Base-by-base conservation (phyloP, 768 basidiomycete species). In the Filobasidium floriforme region DNA sequence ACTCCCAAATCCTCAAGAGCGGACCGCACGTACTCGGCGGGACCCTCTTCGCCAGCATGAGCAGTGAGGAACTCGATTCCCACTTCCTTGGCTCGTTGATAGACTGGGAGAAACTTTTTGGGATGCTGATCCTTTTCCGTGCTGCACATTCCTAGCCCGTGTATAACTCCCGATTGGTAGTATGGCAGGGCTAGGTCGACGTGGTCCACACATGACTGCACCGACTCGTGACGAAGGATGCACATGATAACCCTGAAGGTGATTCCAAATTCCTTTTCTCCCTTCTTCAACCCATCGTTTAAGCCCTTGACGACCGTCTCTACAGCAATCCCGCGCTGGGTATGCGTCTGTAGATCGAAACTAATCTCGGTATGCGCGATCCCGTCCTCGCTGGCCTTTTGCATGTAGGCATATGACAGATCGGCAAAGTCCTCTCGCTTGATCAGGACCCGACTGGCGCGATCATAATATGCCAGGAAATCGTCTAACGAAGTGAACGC, bases 31-130 rank as follows among this genome's bases (percentile, higher is more conserved):
- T 62, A 73, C 0, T 44, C 46, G 14, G 72, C 69, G 1, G 72
- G 72, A 0, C 72, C 72, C 32, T 70, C 69, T 52, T 73, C 72
- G n/a, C 72, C 72, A 7, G 63, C 61, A 61, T 73, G 72, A 44
- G 69, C 69, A 14, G 72, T 73, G 22, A 71, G 46, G 26, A 60
- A 51, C 19, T 66, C 60, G 28, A 71, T 66, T 6, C 63, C 62
- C 29, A 70, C 41, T 3, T 65, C 54, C 43, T 63, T 67, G 1
- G 70, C 72, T 26, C 59, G 52, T 15, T 46, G 37, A 49, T 71
- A 73, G 15, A 70, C 65, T 0, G 60, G 46, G 0, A 63, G 41
- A 29, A 70, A 73, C 46, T 71, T 70, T 41, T 44, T 46, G 11
- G 64, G 72, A 59, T 24, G 67, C 62, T 70, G 60, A 19, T 59